These are phyloP conservation scores for Yarrowia hollandica DNA, from an alignment of 805 yeast species.

Conservation along the genomic window DNA sequence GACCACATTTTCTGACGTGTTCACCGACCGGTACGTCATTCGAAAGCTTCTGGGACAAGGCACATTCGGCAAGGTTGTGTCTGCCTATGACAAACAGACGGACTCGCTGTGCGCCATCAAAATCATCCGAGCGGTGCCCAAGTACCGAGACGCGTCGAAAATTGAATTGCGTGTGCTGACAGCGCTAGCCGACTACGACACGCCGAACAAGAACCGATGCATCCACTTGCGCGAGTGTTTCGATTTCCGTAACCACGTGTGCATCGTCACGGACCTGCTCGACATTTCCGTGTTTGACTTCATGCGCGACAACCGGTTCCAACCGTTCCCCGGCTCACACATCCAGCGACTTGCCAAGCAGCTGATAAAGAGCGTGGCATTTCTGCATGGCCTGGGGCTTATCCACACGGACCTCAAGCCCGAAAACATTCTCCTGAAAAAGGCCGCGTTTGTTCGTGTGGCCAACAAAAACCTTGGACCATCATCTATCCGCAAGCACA, in stretches of 20 bases:
- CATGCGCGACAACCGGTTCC: slow-evolving; percentile 74
- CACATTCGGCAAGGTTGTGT: slow-evolving; percentile 86
- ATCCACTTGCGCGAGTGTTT: slow-evolving; percentile 85
- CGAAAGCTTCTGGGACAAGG: slow-evolving; percentile 80
- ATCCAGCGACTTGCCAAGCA: slow-evolving; percentile 88
- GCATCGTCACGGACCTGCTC: slow-evolving; percentile 85
- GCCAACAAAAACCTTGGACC: slow-evolving; percentile 31
- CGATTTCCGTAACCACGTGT: slow-evolving; percentile 90
- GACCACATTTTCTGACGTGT: slow-evolving; percentile 41
- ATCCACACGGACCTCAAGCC: slow-evolving; percentile 98
- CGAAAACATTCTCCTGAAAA: slow-evolving; percentile 77
- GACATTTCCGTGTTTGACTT: slow-evolving; percentile 89
- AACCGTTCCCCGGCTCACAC: slow-evolving; percentile 93
- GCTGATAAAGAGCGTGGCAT: slow-evolving; percentile 78
- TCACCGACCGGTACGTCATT: slow-evolving; percentile 70
- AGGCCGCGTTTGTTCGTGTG: slow-evolving; percentile 49
- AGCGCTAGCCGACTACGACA: slow-evolving; percentile 71
- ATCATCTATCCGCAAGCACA: slow-evolving; percentile 27
- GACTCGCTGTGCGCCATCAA: slow-evolving; percentile 79
- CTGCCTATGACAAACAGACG: slow-evolving; percentile 68
- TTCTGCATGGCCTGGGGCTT: slow-evolving; percentile 82
- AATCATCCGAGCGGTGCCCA: slow-evolving; percentile 86
- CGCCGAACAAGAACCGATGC: slow-evolving; percentile 67
- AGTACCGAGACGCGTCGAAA: slow-evolving; percentile 93
- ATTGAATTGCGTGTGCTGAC: slow-evolving; percentile 83